Base-by-base conservation (phyloP, 352 stramenopile species). In the Globisporangium nunn region DNA sequence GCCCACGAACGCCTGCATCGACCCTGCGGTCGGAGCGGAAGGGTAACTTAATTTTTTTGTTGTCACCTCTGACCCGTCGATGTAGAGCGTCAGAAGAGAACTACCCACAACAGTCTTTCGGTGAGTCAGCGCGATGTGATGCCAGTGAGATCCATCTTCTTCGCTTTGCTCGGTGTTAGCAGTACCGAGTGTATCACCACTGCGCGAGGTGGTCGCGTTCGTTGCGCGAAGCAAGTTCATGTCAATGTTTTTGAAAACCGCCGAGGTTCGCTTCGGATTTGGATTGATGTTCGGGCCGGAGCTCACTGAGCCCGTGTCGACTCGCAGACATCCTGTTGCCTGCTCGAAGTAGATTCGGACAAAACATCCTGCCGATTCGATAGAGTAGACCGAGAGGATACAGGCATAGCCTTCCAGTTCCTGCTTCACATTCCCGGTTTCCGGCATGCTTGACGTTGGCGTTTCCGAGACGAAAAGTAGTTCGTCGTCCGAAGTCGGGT, bases 1-100 rank as follows among this genome's bases (percentile, higher is more conserved):
- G 28, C 83, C 83, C 0, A 93, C 44, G 40, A 88, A 91, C 2
- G 74, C 75, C 60, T 88, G 83, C 54, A 87, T 72, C 0, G 59
- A 64, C 3, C 75, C 75, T 1, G 58, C 44, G 6, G 71, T 60
- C 7, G 78, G 64, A 17, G 79, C 58, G 3, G 78, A 85, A 5
- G 83, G 83, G 39, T 79, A 93, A 12, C 64, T 74, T 3, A 93
- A 58, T 40, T 91, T 93, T 53, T 90, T 91, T 2, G 81, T 85
- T 29, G 70, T 69, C 12, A 91, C 61, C 66, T 93, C 83, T 1
- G 63, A 65, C 8, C 83, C 83, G 53, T 93, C 83, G 50, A 93
- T 80, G 43, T 80, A 93, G 0, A 91, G 62, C 3, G 78, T 87
- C n/a, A 88, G 55, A 17, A 80, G 58, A 1, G 83, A 93, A 29